These are phyloP conservation scores for Colletotrichum sp. DNA, from an alignment of 2,329 filamentous ascomycete genomes.

Conservation along the genomic window DNA sequence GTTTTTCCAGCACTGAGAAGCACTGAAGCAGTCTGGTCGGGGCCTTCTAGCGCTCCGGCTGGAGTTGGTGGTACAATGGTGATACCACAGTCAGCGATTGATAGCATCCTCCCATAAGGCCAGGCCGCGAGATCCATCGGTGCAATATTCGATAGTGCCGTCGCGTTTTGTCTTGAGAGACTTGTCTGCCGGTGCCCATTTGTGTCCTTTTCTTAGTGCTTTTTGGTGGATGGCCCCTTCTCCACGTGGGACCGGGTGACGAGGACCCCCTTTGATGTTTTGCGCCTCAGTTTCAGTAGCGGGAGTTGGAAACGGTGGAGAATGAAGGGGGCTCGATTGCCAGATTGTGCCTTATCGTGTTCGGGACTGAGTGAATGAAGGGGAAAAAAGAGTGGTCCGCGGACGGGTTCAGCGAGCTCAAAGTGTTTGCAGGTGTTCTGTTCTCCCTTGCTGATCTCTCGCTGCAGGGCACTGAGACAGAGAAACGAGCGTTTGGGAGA, in stretches of 20 bases:
- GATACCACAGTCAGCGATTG: not conserved
- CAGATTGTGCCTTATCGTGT: not conserved
- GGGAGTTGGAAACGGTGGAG: not conserved
- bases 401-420: not conserved
- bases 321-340: not conserved
- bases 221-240: not conserved
- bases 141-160: not conserved
- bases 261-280: not conserved
- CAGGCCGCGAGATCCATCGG: not conserved
- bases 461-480: constrained; percentile 9
- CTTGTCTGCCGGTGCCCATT: not conserved
- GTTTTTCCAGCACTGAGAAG: not conserved
- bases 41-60: not conserved
- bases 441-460: constrained; percentile 1
- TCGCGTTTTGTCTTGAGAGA: not conserved
- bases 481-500: not conserved
- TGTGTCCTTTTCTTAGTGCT: not conserved
- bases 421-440: constrained; percentile 7
- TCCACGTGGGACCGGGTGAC: not conserved
- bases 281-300: constrained; percentile 16
- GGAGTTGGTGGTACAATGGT: not conserved
- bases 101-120: not conserved
- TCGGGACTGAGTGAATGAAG: not conserved
- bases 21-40: not conserved
- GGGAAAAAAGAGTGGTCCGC: not conserved